A percentile compares a stretch with the other conserved stretches of the same genome.
Conservation (phyloP, 2,329 filamentous ascomycete genomes). For the Pseudogymnoascus sp. region DNA sequence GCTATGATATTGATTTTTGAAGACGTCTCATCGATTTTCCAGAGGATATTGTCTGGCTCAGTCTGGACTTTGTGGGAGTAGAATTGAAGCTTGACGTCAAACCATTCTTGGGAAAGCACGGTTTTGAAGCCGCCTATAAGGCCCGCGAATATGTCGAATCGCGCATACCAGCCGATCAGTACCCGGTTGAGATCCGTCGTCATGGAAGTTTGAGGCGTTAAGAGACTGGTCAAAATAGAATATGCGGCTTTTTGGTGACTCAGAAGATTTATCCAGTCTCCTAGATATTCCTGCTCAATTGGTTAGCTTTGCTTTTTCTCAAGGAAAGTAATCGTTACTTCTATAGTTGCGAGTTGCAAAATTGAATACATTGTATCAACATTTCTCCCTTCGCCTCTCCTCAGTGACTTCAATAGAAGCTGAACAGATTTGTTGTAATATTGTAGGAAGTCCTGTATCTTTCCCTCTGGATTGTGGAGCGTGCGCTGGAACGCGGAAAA, state of each 20-base stretch:
- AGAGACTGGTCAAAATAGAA: slow-evolving; percentile 68
- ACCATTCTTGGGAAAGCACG: slow-evolving; percentile 70
- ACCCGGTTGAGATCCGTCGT: slow-evolving; percentile 61
- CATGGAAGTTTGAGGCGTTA: slow-evolving; percentile 66
- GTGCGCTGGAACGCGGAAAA: slow-evolving; percentile 85
- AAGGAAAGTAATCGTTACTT: slow-evolving; percentile 47
- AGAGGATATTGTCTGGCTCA: slow-evolving; percentile 53
- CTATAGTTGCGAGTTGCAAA: slow-evolving; percentile 83
- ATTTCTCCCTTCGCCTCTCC: slow-evolving; percentile 59
- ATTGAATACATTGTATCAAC: slow-evolving; percentile 77
- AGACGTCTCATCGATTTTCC: slow-evolving; percentile 59
- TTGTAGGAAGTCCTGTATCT: slow-evolving; percentile 71
- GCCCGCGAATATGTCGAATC: slow-evolving; percentile 78
- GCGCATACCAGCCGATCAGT: slow-evolving; percentile 79
- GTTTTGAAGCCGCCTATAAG: slow-evolving; percentile 73
- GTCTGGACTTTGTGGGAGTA: slow-evolving; percentile 49
- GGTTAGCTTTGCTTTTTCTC: slow-evolving; percentile 9
- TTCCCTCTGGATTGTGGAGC: slow-evolving; percentile 59
- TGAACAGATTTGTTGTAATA: slow-evolving; percentile 88
- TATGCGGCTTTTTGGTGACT: slow-evolving; percentile 87
- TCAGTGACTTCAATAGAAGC: slow-evolving; percentile 62
- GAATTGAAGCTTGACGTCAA: slow-evolving; percentile 41
- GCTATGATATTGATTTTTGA: slow-evolving; percentile 63
- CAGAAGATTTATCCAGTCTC: slow-evolving; percentile 90
- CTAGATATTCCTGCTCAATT: slow-evolving; percentile 68